Base-by-base conservation (phyloP, 2,329 filamentous ascomycete species). In the Fusarium sp. region DNA sequence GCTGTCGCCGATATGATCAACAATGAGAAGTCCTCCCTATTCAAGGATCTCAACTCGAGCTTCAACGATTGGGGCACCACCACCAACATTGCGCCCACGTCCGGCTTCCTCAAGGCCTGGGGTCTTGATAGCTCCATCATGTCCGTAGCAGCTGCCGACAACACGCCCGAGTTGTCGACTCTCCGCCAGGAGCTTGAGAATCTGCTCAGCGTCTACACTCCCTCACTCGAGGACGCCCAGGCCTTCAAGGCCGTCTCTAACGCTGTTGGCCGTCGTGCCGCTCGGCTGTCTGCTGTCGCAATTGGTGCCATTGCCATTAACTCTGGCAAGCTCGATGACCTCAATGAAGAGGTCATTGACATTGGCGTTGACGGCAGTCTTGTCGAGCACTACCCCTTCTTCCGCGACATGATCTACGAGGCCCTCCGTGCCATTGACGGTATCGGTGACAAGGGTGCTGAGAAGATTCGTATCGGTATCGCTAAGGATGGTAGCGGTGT, bases 331-430 rank as follows among this genome's bases (percentile, higher is more conserved):
- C 82, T 98, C 38, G 72, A 79, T 22, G 77, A 86, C 46, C 75
- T 81, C 15, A 83, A 86, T 11, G 88, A 92, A 41, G 85, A 93
- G 48, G 85, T 95, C 25, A 81, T 90, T 53, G 95, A 99, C 73
- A 87, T 99, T 70, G 95, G 95, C 70, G 94, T 98, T 2, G 95
- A 99, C 74, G 95, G 95, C 65, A 93, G 90, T 73, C 81, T 99
- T 49, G 93, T 98, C 3, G 95, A 98, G 77, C 95, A 96, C 79
- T 98, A 98, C 77, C 95, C 95, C 8, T 89, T 88, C 72, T 99
- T 97, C 79, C 88, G 95, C 65, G 89, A 91, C 53, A 91, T 95
- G 81, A 90, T 98, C 62, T 86, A 93, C 61, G 91, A 96, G 73
- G 91, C 91, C 7, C 82, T 98, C 57, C 81, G 88, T 45, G 87